These are phyloP conservation scores for Babesia bigemina DNA, from an alignment of 169 alveolate genomes.

Conservation along the genomic window DNA sequence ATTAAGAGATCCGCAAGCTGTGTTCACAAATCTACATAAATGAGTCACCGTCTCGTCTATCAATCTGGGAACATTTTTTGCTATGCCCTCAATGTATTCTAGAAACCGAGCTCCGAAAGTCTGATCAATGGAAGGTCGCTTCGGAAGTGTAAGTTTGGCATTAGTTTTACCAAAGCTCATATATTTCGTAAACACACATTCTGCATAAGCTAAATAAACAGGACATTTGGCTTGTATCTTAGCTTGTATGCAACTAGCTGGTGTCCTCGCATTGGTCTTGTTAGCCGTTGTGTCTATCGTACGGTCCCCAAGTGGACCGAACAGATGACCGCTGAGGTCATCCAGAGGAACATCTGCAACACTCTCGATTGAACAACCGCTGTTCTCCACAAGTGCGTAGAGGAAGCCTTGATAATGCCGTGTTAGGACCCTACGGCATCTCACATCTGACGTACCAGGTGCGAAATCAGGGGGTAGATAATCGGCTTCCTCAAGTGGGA, in stretches of 20 bases:
- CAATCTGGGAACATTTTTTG: not conserved
- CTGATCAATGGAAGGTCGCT: not conserved
- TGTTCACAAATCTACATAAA: conserved; percentile 59
- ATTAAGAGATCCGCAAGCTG: conserved; percentile 46
- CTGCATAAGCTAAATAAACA: conserved; percentile 51
- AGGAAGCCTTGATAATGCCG: conserved; percentile 25
- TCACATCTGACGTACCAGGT: not conserved
- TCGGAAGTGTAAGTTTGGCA: not conserved
- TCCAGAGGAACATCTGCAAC: conserved; percentile 10
- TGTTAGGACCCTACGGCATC: conserved; percentile 7
- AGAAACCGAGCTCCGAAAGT: not conserved
- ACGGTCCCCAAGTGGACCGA: not conserved
- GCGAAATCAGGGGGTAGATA: conserved; percentile 41
- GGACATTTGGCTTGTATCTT: conserved; percentile 57
- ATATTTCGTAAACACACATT: conserved; percentile 41
- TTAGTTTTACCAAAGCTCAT: not conserved
- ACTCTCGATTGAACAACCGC: conserved; percentile 29
- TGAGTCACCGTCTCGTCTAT: conserved; percentile 33
- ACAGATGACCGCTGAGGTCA: not conserved
- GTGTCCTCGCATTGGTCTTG: not conserved
- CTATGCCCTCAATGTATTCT: not conserved
- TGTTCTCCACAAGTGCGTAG: conserved; percentile 32
- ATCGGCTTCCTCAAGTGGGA: conserved; percentile 50
- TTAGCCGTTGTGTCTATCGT: not conserved
- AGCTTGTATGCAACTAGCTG: conserved; percentile 9